Evolutionary conservation across 371 early-diverging fungal species (phyloP).

Genomic region (Lichtheimia corymbifera): DNA sequence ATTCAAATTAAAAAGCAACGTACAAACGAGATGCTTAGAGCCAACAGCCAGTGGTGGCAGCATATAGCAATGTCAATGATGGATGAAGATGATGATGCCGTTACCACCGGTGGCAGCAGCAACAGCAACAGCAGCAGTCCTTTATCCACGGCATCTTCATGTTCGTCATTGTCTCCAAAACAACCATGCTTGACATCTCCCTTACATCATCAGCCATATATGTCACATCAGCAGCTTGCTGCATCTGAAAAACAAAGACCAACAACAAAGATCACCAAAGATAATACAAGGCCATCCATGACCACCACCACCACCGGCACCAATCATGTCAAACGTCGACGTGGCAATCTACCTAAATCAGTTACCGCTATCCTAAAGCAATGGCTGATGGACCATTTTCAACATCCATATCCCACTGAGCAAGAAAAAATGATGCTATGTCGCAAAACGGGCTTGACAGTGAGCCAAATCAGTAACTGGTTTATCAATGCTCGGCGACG

Average conservation of each 20-base stretch:
- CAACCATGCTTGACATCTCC: not conserved
- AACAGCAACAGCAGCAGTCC: not conserved
- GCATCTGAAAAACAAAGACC: not conserved
- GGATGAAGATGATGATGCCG: not conserved
- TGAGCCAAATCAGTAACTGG: constrained; percentile 82
- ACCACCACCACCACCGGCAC: not conserved
- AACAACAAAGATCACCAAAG: too few species aligned
- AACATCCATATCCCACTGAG: constrained; percentile 78
- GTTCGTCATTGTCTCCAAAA: not conserved
- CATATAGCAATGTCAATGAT: constrained; percentile 15
- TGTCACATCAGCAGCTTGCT: constrained; percentile 11
- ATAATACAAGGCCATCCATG: not conserved
- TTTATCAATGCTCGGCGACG: constrained; percentile 82
- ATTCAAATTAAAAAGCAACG: constrained; percentile 22
- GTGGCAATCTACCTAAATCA: constrained; percentile 55
- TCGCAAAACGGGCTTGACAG: constrained; percentile 56
- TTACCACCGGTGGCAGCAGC: not conserved
- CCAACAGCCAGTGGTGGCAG: constrained; percentile 27
- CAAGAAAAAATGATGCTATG: constrained; percentile 63
- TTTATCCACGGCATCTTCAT: not conserved
- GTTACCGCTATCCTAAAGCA: constrained; percentile 59
- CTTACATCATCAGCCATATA: constrained; percentile 4
- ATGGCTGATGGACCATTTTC: constrained; percentile 69
- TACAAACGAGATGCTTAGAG: constrained; percentile 17
- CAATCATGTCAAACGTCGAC: constrained; percentile 15